Percentiles rank a stretch among this genome's conserved stretches.
phyloP scores from a whole-genome alignment of 495 filamentous ascomycete species.

The Penicillium steckii region DNA sequence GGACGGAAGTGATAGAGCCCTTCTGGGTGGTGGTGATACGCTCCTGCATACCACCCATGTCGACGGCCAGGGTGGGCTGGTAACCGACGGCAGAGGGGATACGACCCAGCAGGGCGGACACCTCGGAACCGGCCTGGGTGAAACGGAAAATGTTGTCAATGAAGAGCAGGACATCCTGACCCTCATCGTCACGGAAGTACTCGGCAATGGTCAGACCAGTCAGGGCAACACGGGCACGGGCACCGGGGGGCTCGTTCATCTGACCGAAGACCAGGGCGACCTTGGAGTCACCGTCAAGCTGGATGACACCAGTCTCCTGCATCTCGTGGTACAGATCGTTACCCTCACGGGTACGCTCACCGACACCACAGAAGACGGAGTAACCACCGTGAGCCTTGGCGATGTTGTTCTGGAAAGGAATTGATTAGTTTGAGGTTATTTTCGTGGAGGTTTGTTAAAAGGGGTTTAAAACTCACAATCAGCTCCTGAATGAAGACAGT shows the following conservation, averaged over 20 bases:
- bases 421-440: background rate
- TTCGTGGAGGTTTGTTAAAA: background rate
- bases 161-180: constrained; percentile 98
- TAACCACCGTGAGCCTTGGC: constrained; percentile 99
- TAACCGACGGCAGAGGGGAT: constrained; percentile 99
- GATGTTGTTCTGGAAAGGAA: constrained; percentile 81
- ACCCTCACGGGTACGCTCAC: constrained; percentile 99
- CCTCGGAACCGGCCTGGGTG: constrained; percentile 99
- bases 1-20: constrained; percentile 99
- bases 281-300: constrained; percentile 99
- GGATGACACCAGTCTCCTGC: constrained; percentile 99
- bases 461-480: constrained; percentile 66
- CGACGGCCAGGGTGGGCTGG: constrained; percentile 98
- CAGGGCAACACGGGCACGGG: constrained; percentile 98
- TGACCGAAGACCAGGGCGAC: constrained; percentile 99
- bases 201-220: constrained; percentile 90
- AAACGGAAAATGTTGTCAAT: constrained; percentile 99
- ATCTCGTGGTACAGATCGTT: constrained; percentile 99
- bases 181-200: constrained; percentile 96
- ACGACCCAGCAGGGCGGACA: constrained; percentile 98
- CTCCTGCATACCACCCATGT: constrained; percentile 99
- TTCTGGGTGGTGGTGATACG: constrained; percentile 99
- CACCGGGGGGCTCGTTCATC: constrained; percentile 99
- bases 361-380: constrained; percentile 99
- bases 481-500: constrained; percentile 99